Base-by-base conservation (phyloP, 2,329 filamentous ascomycete species). In the Magnaporthales sp. region DNA sequence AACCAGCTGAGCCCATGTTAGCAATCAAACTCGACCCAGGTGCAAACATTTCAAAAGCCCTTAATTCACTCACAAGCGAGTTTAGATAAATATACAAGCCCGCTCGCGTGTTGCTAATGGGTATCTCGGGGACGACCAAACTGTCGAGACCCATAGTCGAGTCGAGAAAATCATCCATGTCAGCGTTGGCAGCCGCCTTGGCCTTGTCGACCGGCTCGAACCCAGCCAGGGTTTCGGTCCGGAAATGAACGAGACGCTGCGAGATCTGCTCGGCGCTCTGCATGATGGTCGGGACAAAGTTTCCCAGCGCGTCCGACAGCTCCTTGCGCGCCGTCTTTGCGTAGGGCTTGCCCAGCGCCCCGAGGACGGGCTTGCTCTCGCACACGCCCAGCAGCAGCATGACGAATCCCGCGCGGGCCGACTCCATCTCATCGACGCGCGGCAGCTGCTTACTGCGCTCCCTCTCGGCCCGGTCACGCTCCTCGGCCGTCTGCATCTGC, bases 31-130 rank as follows among this genome's bases (percentile, higher is more conserved):
- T 13, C 2, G 13, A 11, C 29, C 60, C 31, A 27, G 8, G 7
- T n/a, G 22, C 11, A 54, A 31, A 22, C 29, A 62, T 7, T 15
- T n/a, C 27, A n/a, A 26, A 13, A 15, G 11, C 27, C 38, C 13
- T 51, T 13, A 38, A 38, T 38, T 7, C 32, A 75, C 86, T 70
- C 80, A 95, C 91, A 74, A 91, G 84, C 66, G 92, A 88, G 74
- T 93, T 95, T 9, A 97, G 80, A 75, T 94, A 95, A 7, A 96
- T 83, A 74, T 95, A 97, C 66, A 97, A 81, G 5, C 91, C 93
- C 65, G 91, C 91, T 75, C 92, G 86, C 3, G 92, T 91, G 70
- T 91, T 92, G 63, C 89, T 81, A 31, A 87, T 80, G 3, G 90
- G 90, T 10, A 93, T 78, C 64, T 96, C 91, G 29, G 83, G 75